Evolutionary conservation across 78 protist genomes (phyloP), one percentile per base, ranked within the genome.

Genomic region (Neovahlkampfia damariscottae): DNA sequence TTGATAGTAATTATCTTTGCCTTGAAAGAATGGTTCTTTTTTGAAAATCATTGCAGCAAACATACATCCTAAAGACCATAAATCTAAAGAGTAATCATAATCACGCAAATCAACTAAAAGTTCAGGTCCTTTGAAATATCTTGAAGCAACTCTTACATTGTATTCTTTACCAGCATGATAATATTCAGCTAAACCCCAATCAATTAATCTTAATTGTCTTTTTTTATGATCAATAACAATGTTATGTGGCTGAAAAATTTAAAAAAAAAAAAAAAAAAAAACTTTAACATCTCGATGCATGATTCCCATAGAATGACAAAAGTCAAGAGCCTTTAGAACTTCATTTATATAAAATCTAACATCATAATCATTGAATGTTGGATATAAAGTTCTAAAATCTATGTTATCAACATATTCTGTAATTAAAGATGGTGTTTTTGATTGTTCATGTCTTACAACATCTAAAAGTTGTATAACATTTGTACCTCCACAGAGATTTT

Each of bases 101-200:
- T 86, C 89, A 71, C 86, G 91, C 69, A 93, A 72, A 29, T 94
- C 94, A 59, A 94, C 96, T 1, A 97, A 84, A 3, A 98, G 90
- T 73, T 97, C 99, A 35, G 99, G 99, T 0, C 95, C 94, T 78
- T 98, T 98, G 86, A 89, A 98, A 88, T 92, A 96, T 3, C 99
- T 78, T 2, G 98, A 93, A n/a, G 99, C 99, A 34, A 98, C 99
- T 31, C 99, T 89, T n/a, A 98, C 99, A 81, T 98, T 98, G 88
- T 95, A 98, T 66, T 90, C 96, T 10, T 62, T 73, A 40, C 84
- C 90, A 2, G 92, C 97, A 72, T 91, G 98, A 81, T 96, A 98
- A 82, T 92, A 98, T 76, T 98, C 99, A 4, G 99, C 99, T 34
- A 98, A 81, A 3, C 99, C 99, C 98, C 99, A 98, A 76, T 98